Evolutionary conservation across 2,329 filamentous ascomycete species (phyloP).

Genomic region (Xylaria sp.): DNA sequence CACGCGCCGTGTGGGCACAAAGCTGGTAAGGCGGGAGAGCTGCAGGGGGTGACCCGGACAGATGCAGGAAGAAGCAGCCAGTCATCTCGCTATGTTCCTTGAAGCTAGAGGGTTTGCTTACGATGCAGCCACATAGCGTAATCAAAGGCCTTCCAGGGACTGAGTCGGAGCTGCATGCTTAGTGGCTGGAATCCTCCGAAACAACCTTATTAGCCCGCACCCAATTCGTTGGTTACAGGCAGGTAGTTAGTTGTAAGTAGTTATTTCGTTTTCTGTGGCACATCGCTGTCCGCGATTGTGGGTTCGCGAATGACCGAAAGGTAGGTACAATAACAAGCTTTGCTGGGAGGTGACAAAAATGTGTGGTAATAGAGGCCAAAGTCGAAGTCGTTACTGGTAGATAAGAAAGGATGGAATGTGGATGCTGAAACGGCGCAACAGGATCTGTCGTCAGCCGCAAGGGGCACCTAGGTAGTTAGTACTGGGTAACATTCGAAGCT

Average conservation of each 20-base stretch:
- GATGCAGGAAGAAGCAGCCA: conserved; percentile 40
- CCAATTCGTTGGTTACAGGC: conserved; percentile 20
- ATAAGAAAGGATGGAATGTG: conserved; percentile 29
- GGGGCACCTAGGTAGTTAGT: conserved; percentile 19
- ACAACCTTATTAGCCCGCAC: conserved; percentile 31
- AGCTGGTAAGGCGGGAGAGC: conserved; percentile 43
- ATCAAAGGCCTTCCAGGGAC: conserved; percentile 43
- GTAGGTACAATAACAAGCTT: not conserved
- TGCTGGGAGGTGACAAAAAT: not conserved
- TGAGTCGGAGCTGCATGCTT: conserved; percentile 41
- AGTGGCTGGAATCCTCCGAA: conserved; percentile 47
- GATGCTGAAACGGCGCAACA: conserved; percentile 28
- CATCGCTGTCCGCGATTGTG: conserved; percentile 5
- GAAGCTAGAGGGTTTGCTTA: conserved; percentile 43
- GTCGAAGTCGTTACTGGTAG: conserved; percentile 9
- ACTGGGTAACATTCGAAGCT: conserved; percentile 16
- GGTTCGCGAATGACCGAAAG: conserved; percentile 2
- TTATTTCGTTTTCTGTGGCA: conserved; percentile 3
- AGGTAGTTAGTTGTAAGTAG: conserved; percentile 10
- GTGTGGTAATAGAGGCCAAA: conserved; percentile 6
- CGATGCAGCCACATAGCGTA: conserved; percentile 43
- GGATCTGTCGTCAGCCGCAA: conserved; percentile 37
- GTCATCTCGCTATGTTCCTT: conserved; percentile 38
- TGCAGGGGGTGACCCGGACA: conserved; percentile 41
- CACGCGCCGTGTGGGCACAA: conserved; percentile 37